These are phyloP conservation scores for Ascochyta rabiei DNA, from an alignment of 2,329 filamentous ascomycete species.

Conservation along the genomic window DNA sequence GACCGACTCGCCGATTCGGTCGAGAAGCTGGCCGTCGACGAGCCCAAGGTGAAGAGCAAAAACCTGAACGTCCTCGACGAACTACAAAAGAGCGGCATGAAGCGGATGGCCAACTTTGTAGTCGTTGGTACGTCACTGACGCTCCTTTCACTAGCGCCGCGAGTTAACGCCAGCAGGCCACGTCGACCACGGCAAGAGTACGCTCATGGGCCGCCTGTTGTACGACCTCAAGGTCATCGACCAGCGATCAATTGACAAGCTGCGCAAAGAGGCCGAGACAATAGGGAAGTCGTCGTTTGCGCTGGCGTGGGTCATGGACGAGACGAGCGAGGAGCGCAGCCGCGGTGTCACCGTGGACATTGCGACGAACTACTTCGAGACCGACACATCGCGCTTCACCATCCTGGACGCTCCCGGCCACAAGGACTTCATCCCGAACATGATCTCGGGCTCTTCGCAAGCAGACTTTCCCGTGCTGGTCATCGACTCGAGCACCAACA, in stretches of 20 bases:
- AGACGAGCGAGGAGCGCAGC: conserved; percentile 84
- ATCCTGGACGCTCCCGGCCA: conserved; percentile 96
- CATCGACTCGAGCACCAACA: conserved; percentile 86
- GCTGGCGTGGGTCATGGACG: conserved; percentile 95
- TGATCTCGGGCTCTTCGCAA: conserved; percentile 96
- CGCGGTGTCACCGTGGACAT: conserved; percentile 97
- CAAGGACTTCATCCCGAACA: conserved; percentile 95
- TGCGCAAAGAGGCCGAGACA: conserved; percentile 84
- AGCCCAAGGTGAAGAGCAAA: conserved; percentile 68
- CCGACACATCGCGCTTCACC: conserved; percentile 83
- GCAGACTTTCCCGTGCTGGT: conserved; percentile 96
- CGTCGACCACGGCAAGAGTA: conserved; percentile 97
- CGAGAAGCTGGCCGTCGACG: conserved; percentile 56
- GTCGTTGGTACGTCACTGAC: conserved; percentile 72
- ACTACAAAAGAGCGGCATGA: conserved; percentile 74
- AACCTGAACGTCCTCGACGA: conserved; percentile 85
- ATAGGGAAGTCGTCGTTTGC: conserved; percentile 96
- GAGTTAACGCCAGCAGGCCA: conserved; percentile 65
- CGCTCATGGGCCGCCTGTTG: conserved; percentile 92
- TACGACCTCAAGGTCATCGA: conserved; percentile 89
- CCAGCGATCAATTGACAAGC: conserved; percentile 85
- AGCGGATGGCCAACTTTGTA: conserved; percentile 86
- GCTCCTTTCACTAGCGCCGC: not conserved
- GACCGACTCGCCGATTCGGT: conserved; percentile 54
- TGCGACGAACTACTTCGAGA: conserved; percentile 93